Percentiles rank a stretch among this genome's conserved stretches.
Conservation (phyloP, 2,329 filamentous ascomycete species). For the Neofusicoccum cordaticola region DNA sequence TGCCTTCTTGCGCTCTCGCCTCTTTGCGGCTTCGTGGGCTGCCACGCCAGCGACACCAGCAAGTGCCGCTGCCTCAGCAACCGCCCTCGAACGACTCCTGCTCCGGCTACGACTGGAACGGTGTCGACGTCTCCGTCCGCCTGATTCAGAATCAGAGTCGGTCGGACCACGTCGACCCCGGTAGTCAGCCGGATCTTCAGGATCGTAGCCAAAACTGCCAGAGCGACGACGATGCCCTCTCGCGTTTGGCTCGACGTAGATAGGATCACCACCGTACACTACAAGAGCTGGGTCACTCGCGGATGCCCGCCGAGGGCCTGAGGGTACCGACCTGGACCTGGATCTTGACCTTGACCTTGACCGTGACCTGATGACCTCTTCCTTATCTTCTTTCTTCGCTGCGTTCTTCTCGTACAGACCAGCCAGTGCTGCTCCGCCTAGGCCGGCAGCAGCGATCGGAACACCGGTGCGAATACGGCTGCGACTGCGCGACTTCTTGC, state of each 20-base stretch:
- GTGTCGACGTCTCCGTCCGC: slow-evolving; percentile 27
- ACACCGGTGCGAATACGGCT: slow-evolving; percentile 57
- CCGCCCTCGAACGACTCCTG: slow-evolving; percentile 49
- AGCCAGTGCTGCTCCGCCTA: slow-evolving; percentile 60
- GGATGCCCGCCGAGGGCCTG: slow-evolving; percentile 44
- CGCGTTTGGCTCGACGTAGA: slow-evolving; percentile 53
- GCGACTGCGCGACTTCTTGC: slow-evolving; percentile 50
- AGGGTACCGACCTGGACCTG: slow-evolving; percentile 46
- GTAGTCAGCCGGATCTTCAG: slow-evolving; percentile 41
- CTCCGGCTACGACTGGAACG: slow-evolving; percentile 41
- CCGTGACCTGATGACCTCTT: slow-evolving; percentile 30
- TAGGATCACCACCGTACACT: slow-evolving; percentile 63
- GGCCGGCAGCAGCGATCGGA: slow-evolving; percentile 59
- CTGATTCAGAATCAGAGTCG: slow-evolving; percentile 28
- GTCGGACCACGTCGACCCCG: slow-evolving; percentile 44
- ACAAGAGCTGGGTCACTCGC: slow-evolving; percentile 54
- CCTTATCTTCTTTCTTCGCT: slow-evolving; percentile 56
- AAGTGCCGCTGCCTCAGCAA: slow-evolving; percentile 56
- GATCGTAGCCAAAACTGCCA: slow-evolving; percentile 28
- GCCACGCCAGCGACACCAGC: slow-evolving; percentile 57
- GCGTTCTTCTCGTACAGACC: slow-evolving; percentile 63
- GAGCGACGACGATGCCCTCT: slow-evolving; percentile 43
- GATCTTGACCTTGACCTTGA: slow-evolving; percentile 36
- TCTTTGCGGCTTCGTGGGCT: slow-evolving; percentile 57
- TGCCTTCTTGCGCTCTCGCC: slow-evolving; percentile 55